phyloP scores from a whole-genome alignment of 75 land plant genomes.

The Sequoiadendron giganteum region DNA sequence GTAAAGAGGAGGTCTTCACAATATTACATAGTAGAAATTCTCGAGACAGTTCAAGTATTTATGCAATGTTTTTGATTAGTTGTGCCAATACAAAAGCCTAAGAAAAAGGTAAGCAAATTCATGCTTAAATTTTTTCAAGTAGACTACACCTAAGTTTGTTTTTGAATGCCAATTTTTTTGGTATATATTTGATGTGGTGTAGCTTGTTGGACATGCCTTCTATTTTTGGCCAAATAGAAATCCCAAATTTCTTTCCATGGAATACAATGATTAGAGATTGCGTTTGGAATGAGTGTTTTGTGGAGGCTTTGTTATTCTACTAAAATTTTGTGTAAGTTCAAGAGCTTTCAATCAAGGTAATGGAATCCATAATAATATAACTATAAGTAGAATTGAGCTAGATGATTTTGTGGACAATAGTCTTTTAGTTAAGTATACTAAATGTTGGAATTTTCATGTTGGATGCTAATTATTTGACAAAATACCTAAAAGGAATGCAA shows the following conservation, averaged over 20 bases:
- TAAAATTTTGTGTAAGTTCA: slow-evolving; percentile 36
- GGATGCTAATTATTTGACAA: slow-evolving; percentile 44
- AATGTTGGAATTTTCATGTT: slow-evolving; percentile 25
- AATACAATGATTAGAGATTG: slow-evolving; percentile 48
- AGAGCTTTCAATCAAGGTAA: slow-evolving; percentile 19
- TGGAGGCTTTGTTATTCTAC: slow-evolving; percentile 25
- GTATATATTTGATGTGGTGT: slow-evolving; percentile 33
- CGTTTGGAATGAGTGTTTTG: slow-evolving; percentile 11
- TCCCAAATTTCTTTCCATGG: slow-evolving; percentile 34
- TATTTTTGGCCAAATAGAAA: slow-evolving; percentile 6
- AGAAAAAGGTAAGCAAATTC: slow-evolving; percentile 19
- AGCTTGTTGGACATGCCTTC: slow-evolving; percentile 4
- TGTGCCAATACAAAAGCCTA: slow-evolving; percentile 19
- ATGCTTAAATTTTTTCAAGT: slow-evolving; percentile 27
- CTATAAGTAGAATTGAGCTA: slow-evolving; percentile 22
- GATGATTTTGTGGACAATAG: slow-evolving; percentile 39
- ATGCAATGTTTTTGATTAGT: slow-evolving; percentile 16
- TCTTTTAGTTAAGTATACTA: slow-evolving; percentile 31
- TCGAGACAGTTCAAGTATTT: background rate
- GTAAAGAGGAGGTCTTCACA: background rate
- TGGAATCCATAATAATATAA: slow-evolving; percentile 29
- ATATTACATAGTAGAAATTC: background rate
- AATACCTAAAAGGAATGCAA: slow-evolving; percentile 20
- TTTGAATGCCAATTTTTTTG: slow-evolving; percentile 24
- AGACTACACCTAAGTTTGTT: slow-evolving; percentile 26